Evolutionary conservation across 306 rosid species (phyloP).

Genomic region (apple (Malus domestica)): DNA sequence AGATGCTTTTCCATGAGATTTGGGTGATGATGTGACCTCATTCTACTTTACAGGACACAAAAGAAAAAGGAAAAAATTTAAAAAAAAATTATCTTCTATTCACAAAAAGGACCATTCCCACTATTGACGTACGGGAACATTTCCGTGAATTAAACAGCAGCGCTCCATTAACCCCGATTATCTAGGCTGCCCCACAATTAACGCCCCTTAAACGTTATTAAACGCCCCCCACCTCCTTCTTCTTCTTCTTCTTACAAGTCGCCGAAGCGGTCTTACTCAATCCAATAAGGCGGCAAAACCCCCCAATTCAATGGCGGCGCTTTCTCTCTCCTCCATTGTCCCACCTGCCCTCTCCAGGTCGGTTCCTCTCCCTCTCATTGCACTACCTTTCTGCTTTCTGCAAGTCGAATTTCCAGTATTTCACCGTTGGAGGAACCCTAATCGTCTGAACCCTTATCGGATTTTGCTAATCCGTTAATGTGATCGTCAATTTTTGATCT

Average conservation of each 20-base stretch:
- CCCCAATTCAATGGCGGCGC: neutral
- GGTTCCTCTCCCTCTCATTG: neutral
- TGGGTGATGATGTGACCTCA: too few species aligned
- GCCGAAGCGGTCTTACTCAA: neutral
- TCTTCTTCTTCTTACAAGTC: neutral
- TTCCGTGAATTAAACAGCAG: neutral
- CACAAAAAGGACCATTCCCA: too few species aligned
- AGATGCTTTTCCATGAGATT: too few species aligned
- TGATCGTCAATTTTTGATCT: neutral
- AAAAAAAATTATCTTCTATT: too few species aligned
- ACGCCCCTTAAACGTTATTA: neutral
- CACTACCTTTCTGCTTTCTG: neutral
- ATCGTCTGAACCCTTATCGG: neutral
- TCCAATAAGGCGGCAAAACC: slow-evolving; percentile 12
- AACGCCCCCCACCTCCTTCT: neutral
- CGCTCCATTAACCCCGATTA: neutral
- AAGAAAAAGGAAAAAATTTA: too few species aligned
- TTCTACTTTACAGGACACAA: too few species aligned
- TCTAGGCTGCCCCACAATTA: neutral
- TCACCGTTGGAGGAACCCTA: neutral
- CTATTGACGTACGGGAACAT: neutral
- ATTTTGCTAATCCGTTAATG: neutral
- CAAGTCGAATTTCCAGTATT: neutral
- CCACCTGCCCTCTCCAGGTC: neutral
- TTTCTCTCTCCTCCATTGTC: neutral